Conservation (phyloP, 495 filamentous ascomycete genomes). For the Aspergillus carlsbadensis region DNA sequence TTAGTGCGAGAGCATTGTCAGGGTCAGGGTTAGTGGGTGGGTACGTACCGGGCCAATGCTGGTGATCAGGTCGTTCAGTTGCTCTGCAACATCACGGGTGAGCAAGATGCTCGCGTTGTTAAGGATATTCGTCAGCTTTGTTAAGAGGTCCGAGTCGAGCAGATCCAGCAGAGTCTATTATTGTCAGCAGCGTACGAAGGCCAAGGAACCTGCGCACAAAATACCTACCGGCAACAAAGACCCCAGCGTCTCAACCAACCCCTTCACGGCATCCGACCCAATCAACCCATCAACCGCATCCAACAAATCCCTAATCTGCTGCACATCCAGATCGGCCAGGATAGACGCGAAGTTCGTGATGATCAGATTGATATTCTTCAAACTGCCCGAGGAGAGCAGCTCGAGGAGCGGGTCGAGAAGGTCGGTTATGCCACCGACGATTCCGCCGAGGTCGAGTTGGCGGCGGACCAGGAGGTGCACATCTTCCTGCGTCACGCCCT, state of each 20-base stretch:
- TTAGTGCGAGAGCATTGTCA: too few species aligned
- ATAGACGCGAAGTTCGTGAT: background rate
- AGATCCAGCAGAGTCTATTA: background rate
- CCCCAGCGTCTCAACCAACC: background rate
- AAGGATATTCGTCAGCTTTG: background rate
- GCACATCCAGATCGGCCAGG: background rate
- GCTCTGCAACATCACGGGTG: background rate
- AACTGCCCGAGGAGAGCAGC: background rate
- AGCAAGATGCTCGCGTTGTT: slow-evolving; percentile 6
- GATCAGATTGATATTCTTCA: slow-evolving; percentile 1
- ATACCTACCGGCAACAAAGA: background rate
- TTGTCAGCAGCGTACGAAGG: too few species aligned
- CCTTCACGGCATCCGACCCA: background rate
- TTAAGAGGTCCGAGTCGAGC: background rate
- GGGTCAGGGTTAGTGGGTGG: background rate
- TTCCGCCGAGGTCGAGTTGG: background rate
- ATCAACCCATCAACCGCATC: background rate
- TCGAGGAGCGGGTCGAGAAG: background rate
- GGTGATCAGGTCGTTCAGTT: slow-evolving; percentile 1
- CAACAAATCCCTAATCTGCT: background rate
- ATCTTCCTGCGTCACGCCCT: background rate
- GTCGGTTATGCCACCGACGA: background rate
- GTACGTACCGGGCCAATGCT: background rate
- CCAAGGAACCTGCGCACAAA: background rate
- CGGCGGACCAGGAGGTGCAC: background rate